Percentiles rank a stretch among this genome's conserved stretches.
These are phyloP conservation scores for Clonostachys solani DNA, from an alignment of 2,329 filamentous ascomycete genomes.

Conservation along the genomic window DNA sequence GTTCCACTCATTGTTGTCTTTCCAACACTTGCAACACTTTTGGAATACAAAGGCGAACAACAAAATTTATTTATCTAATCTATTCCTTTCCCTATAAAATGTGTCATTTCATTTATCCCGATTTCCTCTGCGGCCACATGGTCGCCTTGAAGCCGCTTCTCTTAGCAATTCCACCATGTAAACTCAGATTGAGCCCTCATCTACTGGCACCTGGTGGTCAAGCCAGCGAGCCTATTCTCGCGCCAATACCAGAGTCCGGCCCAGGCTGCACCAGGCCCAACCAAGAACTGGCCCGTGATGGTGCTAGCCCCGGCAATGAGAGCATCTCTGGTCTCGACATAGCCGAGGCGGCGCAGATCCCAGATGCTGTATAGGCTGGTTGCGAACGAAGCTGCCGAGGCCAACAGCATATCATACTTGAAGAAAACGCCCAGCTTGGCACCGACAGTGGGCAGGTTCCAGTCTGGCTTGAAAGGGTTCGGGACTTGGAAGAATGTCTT, in stretches of 20 bases:
- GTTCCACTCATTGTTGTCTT: too few relatives aligned
- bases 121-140: too few relatives aligned
- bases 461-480: not conserved
- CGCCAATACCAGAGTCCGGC: constrained; percentile 1
- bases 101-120: too few relatives aligned
- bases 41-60: too few relatives aligned
- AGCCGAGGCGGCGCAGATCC: not conserved
- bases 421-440: not conserved
- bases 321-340: not conserved
- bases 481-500: not conserved
- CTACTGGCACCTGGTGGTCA: too few relatives aligned
- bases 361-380: not conserved
- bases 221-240: not conserved
- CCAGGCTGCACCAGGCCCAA: constrained; percentile 1
- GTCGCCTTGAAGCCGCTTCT: too few relatives aligned
- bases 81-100: too few relatives aligned
- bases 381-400: not conserved
- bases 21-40: too few relatives aligned
- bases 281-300: not conserved
- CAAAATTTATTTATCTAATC: too few relatives aligned
- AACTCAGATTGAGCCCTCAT: too few relatives aligned
- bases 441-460: not conserved
- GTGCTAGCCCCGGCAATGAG: not conserved
- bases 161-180: too few relatives aligned
- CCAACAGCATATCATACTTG: not conserved